Percentiles rank a stretch among this genome's conserved stretches.
These are phyloP conservation scores for Suillus decipiens DNA, from an alignment of 768 basidiomycete genomes.

Conservation along the genomic window DNA sequence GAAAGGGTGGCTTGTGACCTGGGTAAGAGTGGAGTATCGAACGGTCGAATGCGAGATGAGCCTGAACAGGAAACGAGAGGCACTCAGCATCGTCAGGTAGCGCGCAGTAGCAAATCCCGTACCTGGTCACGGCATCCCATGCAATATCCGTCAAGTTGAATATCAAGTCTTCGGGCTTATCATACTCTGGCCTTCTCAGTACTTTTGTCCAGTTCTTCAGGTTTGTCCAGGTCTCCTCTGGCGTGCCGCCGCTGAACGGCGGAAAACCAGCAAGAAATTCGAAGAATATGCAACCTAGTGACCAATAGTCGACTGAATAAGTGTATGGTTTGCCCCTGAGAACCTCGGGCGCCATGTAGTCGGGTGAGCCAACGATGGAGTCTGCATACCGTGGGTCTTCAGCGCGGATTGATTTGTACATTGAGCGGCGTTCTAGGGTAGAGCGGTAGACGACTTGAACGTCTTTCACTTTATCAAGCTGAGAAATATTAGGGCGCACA, in stretches of 20 bases:
- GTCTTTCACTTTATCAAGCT: conserved; percentile 98
- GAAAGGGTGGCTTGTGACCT: conserved; percentile 81
- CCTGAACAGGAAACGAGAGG: conserved; percentile 36
- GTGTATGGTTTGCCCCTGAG: conserved; percentile 93
- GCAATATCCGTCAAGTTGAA: conserved; percentile 94
- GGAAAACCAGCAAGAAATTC: conserved; percentile 98
- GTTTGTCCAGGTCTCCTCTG: conserved; percentile 99
- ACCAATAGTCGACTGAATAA: conserved; percentile 98
- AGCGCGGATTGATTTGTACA: conserved; percentile 90
- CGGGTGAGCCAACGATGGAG: conserved; percentile 96
- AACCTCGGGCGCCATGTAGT: conserved; percentile 98
- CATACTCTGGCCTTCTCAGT: conserved; percentile 90
- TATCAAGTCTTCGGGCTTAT: conserved; percentile 92
- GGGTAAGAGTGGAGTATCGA: conserved; percentile 72
- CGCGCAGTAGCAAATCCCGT: conserved; percentile 17
- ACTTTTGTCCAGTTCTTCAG: conserved; percentile 97
- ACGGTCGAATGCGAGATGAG: conserved; percentile 86
- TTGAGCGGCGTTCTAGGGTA: conserved; percentile 90
- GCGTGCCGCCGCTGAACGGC: conserved; percentile 93
- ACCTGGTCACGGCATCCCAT: conserved; percentile 94
- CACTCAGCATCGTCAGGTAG: conserved; percentile 8
- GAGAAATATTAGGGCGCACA: conserved; percentile 15
- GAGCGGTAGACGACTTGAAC: conserved; percentile 87
- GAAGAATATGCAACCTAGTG: conserved; percentile 95
- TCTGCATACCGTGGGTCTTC: conserved; percentile 94